Conservation (phyloP, 1,284 basidiomycete genomes). For the Trametes sp. region DNA sequence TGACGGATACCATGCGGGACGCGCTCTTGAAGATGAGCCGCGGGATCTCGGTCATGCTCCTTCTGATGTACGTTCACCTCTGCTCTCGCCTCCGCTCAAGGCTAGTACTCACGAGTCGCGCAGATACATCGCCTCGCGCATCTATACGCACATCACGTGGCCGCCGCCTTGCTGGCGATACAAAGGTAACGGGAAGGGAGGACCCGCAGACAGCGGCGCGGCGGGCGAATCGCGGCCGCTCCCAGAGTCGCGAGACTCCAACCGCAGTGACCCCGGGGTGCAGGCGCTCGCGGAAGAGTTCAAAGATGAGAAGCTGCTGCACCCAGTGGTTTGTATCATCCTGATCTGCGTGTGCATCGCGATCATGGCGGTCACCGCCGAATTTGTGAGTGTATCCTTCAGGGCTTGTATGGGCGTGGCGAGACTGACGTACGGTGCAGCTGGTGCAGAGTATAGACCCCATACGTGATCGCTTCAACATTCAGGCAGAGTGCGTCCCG, state of each 20-base stretch:
- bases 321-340: conserved; percentile 61
- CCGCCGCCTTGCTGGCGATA: not conserved
- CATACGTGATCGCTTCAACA: conserved; percentile 51
- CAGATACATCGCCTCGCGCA: conserved; percentile 68
- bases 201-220: not conserved
- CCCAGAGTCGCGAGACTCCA: not conserved
- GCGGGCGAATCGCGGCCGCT: not conserved
- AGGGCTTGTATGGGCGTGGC: too few relatives aligned
- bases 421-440: conserved; percentile 40
- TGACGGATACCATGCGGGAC: conserved; percentile 41
- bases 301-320: conserved; percentile 56
- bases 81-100: not conserved
- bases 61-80: conserved; percentile 55
- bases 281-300: conserved; percentile 37
- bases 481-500: conserved; percentile 56
- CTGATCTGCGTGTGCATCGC: conserved; percentile 60
- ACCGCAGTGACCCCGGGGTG: not conserved
- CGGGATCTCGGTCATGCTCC: conserved; percentile 65
- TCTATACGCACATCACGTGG: conserved; percentile 67
- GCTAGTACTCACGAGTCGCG: not conserved
- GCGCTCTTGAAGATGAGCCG: conserved; percentile 65
- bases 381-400: conserved; percentile 58
- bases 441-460: conserved; percentile 68
- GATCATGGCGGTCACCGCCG: conserved; percentile 70
- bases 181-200: not conserved